These are phyloP conservation scores for Meripilus lineatus DNA, from an alignment of 1,284 basidiomycete genomes.

Conservation along the genomic window DNA sequence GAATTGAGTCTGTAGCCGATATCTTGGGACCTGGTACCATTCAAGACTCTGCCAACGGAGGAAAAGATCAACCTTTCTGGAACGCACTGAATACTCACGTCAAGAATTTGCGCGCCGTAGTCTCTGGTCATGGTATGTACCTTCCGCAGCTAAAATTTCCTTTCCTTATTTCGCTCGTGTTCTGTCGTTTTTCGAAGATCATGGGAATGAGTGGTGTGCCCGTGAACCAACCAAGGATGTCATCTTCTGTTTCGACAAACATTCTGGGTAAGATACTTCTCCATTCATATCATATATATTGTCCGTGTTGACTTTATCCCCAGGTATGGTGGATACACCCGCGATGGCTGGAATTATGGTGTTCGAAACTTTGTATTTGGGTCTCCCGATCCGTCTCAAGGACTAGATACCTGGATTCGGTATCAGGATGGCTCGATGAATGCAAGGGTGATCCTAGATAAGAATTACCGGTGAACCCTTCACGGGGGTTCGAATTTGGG, in stretches of 20 bases:
- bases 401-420: constrained; percentile 58
- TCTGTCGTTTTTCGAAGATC: no score
- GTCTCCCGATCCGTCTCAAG: constrained; percentile 36
- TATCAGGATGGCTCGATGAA: constrained; percentile 42
- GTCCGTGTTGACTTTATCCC: background rate
- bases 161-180: no score
- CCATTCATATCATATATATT: background rate
- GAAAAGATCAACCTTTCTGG: constrained; percentile 58
- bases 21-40: no score
- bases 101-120: constrained; percentile 57
- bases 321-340: constrained; percentile 62
- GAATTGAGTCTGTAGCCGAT: no score
- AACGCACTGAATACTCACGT: constrained; percentile 49
- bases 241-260: constrained; percentile 70
- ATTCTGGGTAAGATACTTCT: constrained; percentile 51
- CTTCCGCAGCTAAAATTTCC: no score
- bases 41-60: constrained; percentile 38
- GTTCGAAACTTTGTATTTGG: constrained; percentile 58
- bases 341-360: constrained; percentile 53
- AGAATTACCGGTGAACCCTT: no score
- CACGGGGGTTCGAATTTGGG: no score
- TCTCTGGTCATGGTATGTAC: constrained; percentile 72
- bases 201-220: constrained; percentile 70
- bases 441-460: constrained; percentile 26
- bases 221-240: constrained; percentile 54